These are phyloP conservation scores for Primulina huaijiensis DNA, from an alignment of 257 asterid genomes.

Conservation along the genomic window DNA sequence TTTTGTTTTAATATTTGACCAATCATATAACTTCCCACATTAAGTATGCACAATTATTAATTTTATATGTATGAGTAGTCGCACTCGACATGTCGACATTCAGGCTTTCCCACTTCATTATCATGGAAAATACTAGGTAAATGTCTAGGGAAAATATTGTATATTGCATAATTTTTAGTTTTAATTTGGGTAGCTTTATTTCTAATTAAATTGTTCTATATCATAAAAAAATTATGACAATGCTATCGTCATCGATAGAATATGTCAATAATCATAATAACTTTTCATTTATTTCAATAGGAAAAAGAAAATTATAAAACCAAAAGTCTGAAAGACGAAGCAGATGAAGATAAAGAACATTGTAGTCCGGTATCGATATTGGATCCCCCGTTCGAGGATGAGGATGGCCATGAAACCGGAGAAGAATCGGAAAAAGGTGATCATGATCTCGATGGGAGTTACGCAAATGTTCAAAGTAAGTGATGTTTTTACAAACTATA, in stretches of 20 bases:
- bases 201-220: too few relatives aligned
- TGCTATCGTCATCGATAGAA: too few relatives aligned
- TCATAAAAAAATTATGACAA: too few relatives aligned
- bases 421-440: conserved; percentile 31
- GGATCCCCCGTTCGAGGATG: conserved; percentile 71
- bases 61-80: neutral
- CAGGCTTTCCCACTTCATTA: neutral
- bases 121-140: neutral
- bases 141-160: neutral
- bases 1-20: conserved; percentile 34
- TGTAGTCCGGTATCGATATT: conserved; percentile 81
- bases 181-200: too few relatives aligned
- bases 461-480: conserved; percentile 77
- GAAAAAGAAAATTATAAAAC: neutral
- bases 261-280: neutral
- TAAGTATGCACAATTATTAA: neutral
- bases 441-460: conserved; percentile 53
- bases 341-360: conserved; percentile 69
- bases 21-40: conserved; percentile 20
- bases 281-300: neutral
- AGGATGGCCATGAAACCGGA: conserved; percentile 31
- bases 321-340: conserved; percentile 29
- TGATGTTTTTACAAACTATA: conserved; percentile 1
- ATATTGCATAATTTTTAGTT: too few relatives aligned
- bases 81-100: too few relatives aligned